These are phyloP conservation scores for Tylopilus balloui DNA, from an alignment of 768 basidiomycete genomes.

Conservation along the genomic window DNA sequence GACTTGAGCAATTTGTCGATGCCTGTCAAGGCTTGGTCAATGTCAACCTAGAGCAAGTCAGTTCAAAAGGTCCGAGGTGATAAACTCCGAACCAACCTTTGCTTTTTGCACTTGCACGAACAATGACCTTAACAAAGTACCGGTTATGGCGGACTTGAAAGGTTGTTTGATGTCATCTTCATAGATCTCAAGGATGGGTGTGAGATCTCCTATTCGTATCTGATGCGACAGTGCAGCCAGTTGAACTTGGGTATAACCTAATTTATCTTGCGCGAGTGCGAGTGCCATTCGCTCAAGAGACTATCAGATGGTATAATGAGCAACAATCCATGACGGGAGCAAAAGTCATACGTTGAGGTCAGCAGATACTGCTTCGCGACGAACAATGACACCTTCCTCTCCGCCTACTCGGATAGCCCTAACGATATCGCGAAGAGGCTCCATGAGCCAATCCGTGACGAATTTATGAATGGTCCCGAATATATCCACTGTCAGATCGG, in stretches of 20 bases:
- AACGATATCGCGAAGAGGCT: conserved; percentile 77
- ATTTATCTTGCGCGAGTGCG: conserved; percentile 76
- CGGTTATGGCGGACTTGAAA: conserved; percentile 71
- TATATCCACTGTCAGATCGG: conserved; percentile 53
- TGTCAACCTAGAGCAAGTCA: conserved; percentile 62
- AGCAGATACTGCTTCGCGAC: conserved; percentile 74
- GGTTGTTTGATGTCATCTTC: conserved; percentile 92
- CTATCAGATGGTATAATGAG: conserved; percentile 36
- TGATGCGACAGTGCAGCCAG: conserved; percentile 61
- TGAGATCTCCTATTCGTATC: conserved; percentile 78
- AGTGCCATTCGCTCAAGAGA: conserved; percentile 92
- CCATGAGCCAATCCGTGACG: conserved; percentile 77
- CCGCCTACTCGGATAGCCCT: conserved; percentile 81
- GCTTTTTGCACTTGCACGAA: conserved; percentile 96
- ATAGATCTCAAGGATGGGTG: conserved; percentile 80
- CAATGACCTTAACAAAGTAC: conserved; percentile 76
- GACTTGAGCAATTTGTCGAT: conserved; percentile 93
- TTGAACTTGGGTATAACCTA: conserved; percentile 59
- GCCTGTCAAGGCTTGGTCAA: conserved; percentile 83
- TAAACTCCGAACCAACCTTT: conserved; percentile 49
- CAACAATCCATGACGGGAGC: neutral
- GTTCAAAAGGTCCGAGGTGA: neutral
- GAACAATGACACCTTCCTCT: conserved; percentile 70
- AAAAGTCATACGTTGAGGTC: conserved; percentile 66
- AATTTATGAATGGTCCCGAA: conserved; percentile 69